phyloP scores from a whole-genome alignment of 139 green algal genomes.

The Eudorina sp. region DNA sequence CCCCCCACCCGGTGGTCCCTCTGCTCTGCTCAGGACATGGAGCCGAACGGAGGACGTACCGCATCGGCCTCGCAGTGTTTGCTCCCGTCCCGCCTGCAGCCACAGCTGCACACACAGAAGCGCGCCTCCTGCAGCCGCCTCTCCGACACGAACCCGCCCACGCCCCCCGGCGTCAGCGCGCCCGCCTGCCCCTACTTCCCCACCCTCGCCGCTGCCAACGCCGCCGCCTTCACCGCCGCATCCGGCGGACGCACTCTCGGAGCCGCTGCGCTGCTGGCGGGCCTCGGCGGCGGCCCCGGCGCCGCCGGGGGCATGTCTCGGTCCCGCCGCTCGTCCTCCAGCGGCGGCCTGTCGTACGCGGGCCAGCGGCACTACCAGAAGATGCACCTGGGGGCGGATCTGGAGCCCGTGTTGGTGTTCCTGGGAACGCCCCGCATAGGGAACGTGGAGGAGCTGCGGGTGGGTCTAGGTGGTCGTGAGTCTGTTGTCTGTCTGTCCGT shows the following conservation, averaged over 20 bases:
- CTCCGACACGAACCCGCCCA: neutral
- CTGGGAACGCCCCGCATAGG: neutral
- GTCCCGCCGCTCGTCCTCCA: neutral
- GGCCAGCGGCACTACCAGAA: neutral
- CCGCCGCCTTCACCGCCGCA: neutral
- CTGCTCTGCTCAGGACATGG: no score
- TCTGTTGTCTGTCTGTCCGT: no score
- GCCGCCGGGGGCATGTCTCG: neutral
- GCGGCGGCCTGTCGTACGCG: neutral
- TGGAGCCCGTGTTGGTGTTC: constrained; percentile 30
- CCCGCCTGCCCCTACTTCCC: neutral
- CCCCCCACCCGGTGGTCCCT: no score
- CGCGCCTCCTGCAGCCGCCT: neutral
- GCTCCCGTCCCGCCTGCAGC: no score
- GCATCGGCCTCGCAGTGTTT: no score
- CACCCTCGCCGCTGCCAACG: neutral
- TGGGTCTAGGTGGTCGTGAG: no score
- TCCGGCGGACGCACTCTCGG: neutral
- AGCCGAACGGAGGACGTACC: no score
- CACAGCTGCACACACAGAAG: no score
- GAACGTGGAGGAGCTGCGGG: constrained; percentile 20
- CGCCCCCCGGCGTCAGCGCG: neutral
- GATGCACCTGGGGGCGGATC: neutral
- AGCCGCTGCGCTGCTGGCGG: neutral
- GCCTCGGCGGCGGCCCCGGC: neutral